Conservation (phyloP, 73 alveolate genomes). For the Durusdinium trenchii region DNA sequence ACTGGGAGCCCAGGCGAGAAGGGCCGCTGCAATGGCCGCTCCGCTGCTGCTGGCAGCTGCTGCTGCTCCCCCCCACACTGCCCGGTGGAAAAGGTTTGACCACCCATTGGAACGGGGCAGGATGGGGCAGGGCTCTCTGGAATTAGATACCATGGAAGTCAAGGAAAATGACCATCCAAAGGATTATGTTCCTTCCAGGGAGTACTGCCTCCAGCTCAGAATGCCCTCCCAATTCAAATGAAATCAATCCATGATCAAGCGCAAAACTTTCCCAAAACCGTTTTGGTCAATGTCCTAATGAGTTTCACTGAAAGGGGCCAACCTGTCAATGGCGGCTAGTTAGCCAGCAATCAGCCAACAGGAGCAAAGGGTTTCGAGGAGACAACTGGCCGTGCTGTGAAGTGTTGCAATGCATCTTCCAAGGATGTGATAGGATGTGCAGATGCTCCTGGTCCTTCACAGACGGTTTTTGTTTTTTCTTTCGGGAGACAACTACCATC, state of each 20-base stretch:
- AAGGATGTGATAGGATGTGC: too few species aligned
- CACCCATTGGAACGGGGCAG: neutral
- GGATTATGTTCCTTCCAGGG: neutral
- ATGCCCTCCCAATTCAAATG: neutral
- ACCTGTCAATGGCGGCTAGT: too few species aligned
- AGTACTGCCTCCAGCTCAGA: neutral
- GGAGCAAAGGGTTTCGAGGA: too few species aligned
- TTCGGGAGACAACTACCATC: too few species aligned
- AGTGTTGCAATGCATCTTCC: too few species aligned
- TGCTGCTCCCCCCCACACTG: neutral
- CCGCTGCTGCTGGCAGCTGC: constrained; percentile 6
- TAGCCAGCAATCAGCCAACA: too few species aligned
- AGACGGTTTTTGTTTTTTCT: too few species aligned
- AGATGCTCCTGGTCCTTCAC: too few species aligned
- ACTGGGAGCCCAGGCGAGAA: constrained; percentile 12
- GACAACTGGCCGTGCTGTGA: too few species aligned
- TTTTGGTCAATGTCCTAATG: too few species aligned
- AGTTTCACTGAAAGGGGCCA: too few species aligned
- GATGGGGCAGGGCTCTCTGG: neutral
- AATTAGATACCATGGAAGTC: neutral
- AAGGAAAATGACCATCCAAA: neutral
- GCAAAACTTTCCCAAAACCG: constrained; percentile 22
- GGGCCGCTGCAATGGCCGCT: neutral
- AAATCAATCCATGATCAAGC: neutral
- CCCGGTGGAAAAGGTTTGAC: neutral